phyloP scores from a whole-genome alignment of 2,329 filamentous ascomycete genomes.

The Cryphonectria carpinicola region DNA sequence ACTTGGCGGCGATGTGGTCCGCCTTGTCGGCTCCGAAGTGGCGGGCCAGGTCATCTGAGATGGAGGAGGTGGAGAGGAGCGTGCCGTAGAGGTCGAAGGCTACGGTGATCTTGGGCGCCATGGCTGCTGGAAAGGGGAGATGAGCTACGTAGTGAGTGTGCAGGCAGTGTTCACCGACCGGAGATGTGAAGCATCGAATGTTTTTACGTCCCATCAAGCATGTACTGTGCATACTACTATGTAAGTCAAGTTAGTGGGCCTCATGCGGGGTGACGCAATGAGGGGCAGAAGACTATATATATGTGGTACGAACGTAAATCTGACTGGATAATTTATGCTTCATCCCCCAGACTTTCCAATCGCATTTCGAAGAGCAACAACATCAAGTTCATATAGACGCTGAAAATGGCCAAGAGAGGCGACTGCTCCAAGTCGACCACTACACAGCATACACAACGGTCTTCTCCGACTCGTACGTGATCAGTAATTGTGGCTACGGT shows the following conservation, averaged over 20 bases:
- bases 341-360: not conserved
- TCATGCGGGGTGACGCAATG: slow-evolving; percentile 25
- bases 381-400: too few species aligned
- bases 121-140: not conserved
- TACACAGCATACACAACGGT: not conserved
- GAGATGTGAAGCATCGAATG: not conserved
- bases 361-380: too few species aligned
- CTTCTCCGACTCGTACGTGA: too few species aligned
- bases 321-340: not conserved
- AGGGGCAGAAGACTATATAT: slow-evolving; percentile 3
- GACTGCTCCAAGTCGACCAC: not conserved
- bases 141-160: not conserved
- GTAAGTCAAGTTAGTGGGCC: not conserved
- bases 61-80: slow-evolving; percentile 71
- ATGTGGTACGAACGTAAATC: not conserved
- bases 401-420: too few species aligned
- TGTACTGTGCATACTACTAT: not conserved
- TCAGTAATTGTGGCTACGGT: too few species aligned
- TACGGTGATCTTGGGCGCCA: slow-evolving; percentile 47
- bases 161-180: not conserved
- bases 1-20: slow-evolving; percentile 59
- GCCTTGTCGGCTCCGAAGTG: slow-evolving; percentile 60
- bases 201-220: not conserved
- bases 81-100: slow-evolving; percentile 80
- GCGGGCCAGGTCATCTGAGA: slow-evolving; percentile 60